A percentile compares a stretch with the other conserved stretches of the same genome.
Conservation (phyloP, 331 rosid genomes). For the Phaseolus coccineus region DNA sequence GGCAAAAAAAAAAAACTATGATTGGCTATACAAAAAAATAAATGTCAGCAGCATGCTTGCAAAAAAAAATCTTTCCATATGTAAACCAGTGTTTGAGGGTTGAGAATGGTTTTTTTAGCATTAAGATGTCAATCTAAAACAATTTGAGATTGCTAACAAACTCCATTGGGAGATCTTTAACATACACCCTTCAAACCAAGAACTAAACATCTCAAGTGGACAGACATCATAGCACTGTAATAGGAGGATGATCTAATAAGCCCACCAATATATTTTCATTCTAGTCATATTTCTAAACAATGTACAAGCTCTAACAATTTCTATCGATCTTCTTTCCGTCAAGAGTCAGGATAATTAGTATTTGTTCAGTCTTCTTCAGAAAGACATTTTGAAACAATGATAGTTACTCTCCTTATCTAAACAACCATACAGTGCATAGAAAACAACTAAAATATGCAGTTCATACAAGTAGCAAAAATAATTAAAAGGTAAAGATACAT, state of each 20-base stretch:
- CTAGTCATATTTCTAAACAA: no score
- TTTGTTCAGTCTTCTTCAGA: background rate
- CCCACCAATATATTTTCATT: no score
- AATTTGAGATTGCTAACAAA: constrained; percentile 20
- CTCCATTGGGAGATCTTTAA: background rate
- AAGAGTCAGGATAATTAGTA: constrained; percentile 16
- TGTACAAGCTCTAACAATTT: background rate
- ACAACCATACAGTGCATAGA: background rate
- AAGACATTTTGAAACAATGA: background rate
- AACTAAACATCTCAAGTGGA: no score
- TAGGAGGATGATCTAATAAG: no score
- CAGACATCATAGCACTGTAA: no score
- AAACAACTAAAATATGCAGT: constrained; percentile 17
- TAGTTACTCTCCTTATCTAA: constrained; percentile 15
- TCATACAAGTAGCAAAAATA: background rate
- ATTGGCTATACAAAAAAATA: constrained; percentile 30
- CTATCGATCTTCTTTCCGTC: background rate
- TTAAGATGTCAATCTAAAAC: constrained; percentile 5
- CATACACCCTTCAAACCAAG: no score
- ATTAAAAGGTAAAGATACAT: background rate
- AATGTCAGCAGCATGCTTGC: constrained; percentile 19
- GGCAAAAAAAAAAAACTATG: constrained; percentile 12
- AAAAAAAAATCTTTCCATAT: constrained; percentile 11
- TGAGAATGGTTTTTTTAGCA: constrained; percentile 16
- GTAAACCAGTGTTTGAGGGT: constrained; percentile 15